A percentile compares a stretch with the other conserved stretches of the same genome.
These are phyloP conservation scores for Endotrypanum monterogeii DNA, from an alignment of 208 protist genomes.

Conservation along the genomic window DNA sequence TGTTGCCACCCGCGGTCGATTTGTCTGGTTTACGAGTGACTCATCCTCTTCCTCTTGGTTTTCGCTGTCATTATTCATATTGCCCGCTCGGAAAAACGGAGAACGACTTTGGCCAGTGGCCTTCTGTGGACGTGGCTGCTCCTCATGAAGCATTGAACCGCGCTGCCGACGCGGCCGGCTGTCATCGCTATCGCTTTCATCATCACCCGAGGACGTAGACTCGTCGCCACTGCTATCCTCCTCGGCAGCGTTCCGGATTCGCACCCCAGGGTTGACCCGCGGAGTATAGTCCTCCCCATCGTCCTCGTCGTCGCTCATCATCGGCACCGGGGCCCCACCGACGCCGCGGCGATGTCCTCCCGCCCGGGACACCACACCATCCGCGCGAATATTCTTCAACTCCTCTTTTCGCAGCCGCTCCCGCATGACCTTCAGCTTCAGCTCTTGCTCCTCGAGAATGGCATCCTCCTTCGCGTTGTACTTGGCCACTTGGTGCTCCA, in stretches of 20 bases:
- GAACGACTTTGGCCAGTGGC: slow-evolving; percentile 18
- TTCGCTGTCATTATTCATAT: slow-evolving; percentile 10
- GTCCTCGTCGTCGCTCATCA: slow-evolving; percentile 46
- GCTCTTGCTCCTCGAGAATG: slow-evolving; percentile 89
- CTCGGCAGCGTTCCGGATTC: slow-evolving; percentile 42
- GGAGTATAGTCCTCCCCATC: slow-evolving; percentile 37
- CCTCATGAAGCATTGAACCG: slow-evolving; percentile 4
- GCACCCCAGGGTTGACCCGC: slow-evolving; percentile 4
- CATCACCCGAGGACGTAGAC: slow-evolving; percentile 32
- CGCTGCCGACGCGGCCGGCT: slow-evolving; percentile 10
- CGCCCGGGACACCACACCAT: slow-evolving; percentile 25
- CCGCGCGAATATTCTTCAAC: slow-evolving; percentile 75
- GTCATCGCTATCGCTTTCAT: slow-evolving; percentile 47
- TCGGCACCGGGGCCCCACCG: slow-evolving; percentile 1
- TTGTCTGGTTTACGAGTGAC: slow-evolving; percentile 32
- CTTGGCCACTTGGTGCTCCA: slow-evolving; percentile 90
- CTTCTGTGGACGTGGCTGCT: slow-evolving; percentile 26
- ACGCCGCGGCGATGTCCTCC: slow-evolving; percentile 19
- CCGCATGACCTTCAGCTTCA: slow-evolving; percentile 85
- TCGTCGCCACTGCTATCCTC: slow-evolving; percentile 72
- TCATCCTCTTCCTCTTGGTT: slow-evolving; percentile 12
- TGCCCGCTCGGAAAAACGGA: slow-evolving; percentile 1
- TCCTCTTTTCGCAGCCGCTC: slow-evolving; percentile 90
- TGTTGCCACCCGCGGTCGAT: slow-evolving; percentile 28
- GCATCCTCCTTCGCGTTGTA: slow-evolving; percentile 88